Evolutionary conservation across 257 asterid species (phyloP).

Genomic region (Petunia axillaris): DNA sequence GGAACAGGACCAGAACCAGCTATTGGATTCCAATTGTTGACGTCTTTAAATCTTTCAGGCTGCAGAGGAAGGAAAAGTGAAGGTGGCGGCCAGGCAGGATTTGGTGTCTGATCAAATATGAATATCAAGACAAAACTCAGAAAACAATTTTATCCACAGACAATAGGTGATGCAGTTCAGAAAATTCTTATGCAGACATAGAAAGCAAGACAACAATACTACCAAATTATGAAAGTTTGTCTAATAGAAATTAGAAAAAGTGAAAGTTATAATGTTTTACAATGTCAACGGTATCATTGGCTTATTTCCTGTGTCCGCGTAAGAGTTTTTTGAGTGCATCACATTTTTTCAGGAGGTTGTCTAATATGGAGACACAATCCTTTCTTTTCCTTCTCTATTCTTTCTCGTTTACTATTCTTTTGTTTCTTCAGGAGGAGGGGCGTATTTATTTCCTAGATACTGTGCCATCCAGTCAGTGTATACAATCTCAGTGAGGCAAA

Average conservation of each 20-base stretch:
- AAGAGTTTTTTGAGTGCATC: not conserved
- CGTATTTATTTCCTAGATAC: not conserved
- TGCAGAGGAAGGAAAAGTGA: slow-evolving; percentile 75
- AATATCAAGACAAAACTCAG: slow-evolving; percentile 22
- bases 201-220: not conserved
- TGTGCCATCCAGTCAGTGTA: slow-evolving; percentile 8
- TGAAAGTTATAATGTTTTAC: not conserved
- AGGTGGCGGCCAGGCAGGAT: slow-evolving; percentile 99
- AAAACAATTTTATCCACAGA: not conserved
- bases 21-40: slow-evolving; percentile 64
- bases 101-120: slow-evolving; percentile 69
- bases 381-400: not conserved
- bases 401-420: not conserved
- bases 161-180: not conserved
- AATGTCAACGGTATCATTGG: not conserved
- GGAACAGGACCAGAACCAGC: slow-evolving; percentile 89
- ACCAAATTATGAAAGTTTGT: not conserved
- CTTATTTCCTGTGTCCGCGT: not conserved
- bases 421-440: slow-evolving; percentile 7
- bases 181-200: not conserved
- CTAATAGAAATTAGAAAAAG: not conserved
- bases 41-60: slow-evolving; percentile 81
- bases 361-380: not conserved
- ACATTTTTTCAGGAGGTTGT: not conserved
- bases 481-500: not conserved